Base-by-base conservation (phyloP, 2,329 filamentous ascomycete species). In the Colletotrichum tanaceti region DNA sequence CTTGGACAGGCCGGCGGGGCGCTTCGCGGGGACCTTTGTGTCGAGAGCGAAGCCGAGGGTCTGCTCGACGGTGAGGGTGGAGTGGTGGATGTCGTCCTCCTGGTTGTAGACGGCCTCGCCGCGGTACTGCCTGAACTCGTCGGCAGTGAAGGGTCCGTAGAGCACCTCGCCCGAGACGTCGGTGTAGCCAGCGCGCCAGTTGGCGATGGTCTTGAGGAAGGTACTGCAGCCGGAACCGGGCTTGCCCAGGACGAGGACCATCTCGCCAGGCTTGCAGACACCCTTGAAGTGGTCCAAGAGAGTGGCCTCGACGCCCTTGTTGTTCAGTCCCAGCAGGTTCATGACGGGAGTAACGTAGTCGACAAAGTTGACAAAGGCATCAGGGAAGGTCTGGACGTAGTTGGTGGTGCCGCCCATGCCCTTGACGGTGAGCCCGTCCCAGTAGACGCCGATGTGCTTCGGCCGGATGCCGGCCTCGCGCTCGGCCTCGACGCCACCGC, bases 51-150 rank as follows among this genome's bases (percentile, higher is more conserved):
- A 97, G 0, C 88, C 90, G 0, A 97, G 86, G 0, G 94, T 97
- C 77, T 97, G 93, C 63, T 92, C 91, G 3, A 97, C 94, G 0
- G 93, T 96, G 28, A 98, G 84, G 0, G 93, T 96, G 0, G 94
- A 88, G 73, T 94, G 90, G 73, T 97, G 93, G 24, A 95, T 85
- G 73, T 97, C 94, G 72, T 97, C 93, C 77, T 95, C 92, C 73
- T 92, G 89, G 75, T 93, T 95, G 81, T 97, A 97, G 5, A 95
- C 90, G 0, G 92, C 90, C 80, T 97, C 93, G 58, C 93, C 93
- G 38, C 93, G 87, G 77, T 93, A 97, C 58, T 86, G 83, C 74
- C 91, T 87, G 72, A 97, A 95, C 57, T 91, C 89, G 22, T 89
- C 82, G 18, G 89, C 86, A 5, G 89, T 86, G 76, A 93, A 94